Evolutionary conservation across 2,329 filamentous ascomycete genomes (phyloP), one percentile per base, ranked within the genome.

Genomic region (Lachnum nothofagi): DNA sequence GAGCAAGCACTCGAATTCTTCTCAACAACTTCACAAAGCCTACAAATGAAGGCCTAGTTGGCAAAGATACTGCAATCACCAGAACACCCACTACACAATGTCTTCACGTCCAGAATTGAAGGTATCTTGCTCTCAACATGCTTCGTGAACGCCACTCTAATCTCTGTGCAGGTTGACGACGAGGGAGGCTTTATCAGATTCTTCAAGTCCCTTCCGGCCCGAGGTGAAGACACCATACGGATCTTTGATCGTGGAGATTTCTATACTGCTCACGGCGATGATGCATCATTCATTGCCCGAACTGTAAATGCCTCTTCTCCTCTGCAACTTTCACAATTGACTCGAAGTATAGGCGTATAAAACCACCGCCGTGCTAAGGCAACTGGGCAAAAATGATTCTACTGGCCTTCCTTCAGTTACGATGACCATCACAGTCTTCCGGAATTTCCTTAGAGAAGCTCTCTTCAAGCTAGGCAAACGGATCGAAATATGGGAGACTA

Each of bases 111-210:
- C 84, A 49, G 84, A 88, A 65, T 68, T 88, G 43, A 87, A 86
- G 78, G 84, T 85, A 67, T 48, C 42, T 51, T 34, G 49, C 14
- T 22, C 25, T 45, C 45, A 29, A 38, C 37, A 38, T 10, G n/a
- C 46, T 14, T 33, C 37, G 6, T 45, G 14, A 33, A 17, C 12
- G 24, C 33, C 24, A 37, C 60, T 46, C 47, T 55, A 54, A 57
- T 47, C 8, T 41, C 2, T 31, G 9, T 29, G 10, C 48, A 91
- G 86, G 88, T 97, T 66, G 94, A 98, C 64, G 93, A 98, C 66
- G 93, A 98, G 74, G 83, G 85, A 64, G 90, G 91, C 59, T 98
- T 98, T 75, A 96, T 97, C 72, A 88, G 85, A 60, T 95, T 90
- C 72, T 98, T 94, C 76, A 91, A 91, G 61, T 85, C 83, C n/a